Evolutionary conservation across 2,329 filamentous ascomycete genomes (phyloP).

Genomic region (Ophiosphaerella herpotricha): DNA sequence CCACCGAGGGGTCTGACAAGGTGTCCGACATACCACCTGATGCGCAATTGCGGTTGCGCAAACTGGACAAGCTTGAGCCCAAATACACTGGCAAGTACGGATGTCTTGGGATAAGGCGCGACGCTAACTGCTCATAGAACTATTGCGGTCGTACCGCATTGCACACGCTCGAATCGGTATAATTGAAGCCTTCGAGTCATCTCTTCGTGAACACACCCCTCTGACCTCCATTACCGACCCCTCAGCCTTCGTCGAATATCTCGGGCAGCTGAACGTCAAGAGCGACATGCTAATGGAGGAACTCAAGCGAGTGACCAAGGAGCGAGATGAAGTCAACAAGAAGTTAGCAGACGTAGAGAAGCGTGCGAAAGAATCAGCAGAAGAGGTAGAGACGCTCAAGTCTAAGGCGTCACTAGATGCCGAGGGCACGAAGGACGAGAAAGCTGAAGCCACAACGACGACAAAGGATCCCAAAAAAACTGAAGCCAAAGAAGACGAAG

Average conservation of each 20-base stretch:
- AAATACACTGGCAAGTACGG: constrained; percentile 73
- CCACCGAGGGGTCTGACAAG: constrained; percentile 31
- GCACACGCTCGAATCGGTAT: constrained; percentile 84
- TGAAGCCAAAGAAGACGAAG: constrained; percentile 57
- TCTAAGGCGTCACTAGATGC: constrained; percentile 17
- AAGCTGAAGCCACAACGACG: constrained; percentile 26
- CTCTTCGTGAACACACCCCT: constrained; percentile 89
- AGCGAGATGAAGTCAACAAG: constrained; percentile 79
- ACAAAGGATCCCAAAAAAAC: constrained; percentile 32
- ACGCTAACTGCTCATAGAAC: constrained; percentile 60
- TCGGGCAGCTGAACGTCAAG: constrained; percentile 83
- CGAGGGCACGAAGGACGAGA: constrained; percentile 24
- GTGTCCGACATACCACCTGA: constrained; percentile 71
- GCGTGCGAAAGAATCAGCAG: constrained; percentile 63
- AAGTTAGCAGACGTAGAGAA: constrained; percentile 72
- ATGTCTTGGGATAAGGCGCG: not conserved
- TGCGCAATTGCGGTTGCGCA: constrained; percentile 74
- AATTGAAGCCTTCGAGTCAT: constrained; percentile 92
- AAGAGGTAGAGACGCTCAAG: constrained; percentile 66
- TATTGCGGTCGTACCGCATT: constrained; percentile 87
- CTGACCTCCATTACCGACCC: constrained; percentile 87
- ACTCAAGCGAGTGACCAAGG: constrained; percentile 80
- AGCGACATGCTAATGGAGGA: constrained; percentile 94
- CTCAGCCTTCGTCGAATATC: constrained; percentile 81
- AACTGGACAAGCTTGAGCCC: constrained; percentile 86